Conservation (phyloP, 139 green algal species). For the Asterochloris erici region DNA sequence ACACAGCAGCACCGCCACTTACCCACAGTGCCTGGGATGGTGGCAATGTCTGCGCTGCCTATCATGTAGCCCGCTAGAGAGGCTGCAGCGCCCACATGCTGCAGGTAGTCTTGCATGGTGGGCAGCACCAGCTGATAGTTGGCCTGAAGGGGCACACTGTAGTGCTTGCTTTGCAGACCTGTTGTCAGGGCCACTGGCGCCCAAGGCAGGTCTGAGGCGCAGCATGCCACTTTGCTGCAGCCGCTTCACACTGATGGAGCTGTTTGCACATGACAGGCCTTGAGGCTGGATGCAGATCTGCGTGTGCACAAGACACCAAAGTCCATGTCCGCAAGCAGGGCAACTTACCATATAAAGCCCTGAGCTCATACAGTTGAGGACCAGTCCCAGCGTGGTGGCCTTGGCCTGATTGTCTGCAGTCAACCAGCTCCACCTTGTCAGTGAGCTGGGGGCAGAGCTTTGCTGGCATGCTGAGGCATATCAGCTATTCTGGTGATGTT, state of each 20-base stretch:
- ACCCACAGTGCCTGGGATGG: conserved; percentile 24
- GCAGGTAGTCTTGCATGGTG: conserved; percentile 21
- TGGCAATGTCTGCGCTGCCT: conserved; percentile 26
- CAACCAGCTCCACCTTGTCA: too few species aligned
- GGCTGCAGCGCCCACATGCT: conserved; percentile 20
- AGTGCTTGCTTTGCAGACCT: background rate
- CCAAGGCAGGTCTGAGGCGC: background rate
- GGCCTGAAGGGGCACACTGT: background rate
- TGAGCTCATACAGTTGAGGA: background rate
- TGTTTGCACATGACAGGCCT: background rate
- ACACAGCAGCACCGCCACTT: background rate
- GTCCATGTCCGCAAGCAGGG: too few species aligned
- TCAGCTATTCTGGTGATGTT: too few species aligned
- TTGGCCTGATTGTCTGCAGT: too few species aligned
- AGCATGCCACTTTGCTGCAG: background rate
- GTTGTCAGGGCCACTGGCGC: background rate
- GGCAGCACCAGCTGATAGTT: conserved; percentile 53
- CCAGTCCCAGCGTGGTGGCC: background rate
- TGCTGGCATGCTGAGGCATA: too few species aligned
- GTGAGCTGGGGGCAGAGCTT: too few species aligned
- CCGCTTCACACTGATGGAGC: background rate
- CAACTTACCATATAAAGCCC: conserved; percentile 1
- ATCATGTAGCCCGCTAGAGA: conserved; percentile 19
- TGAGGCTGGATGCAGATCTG: background rate
- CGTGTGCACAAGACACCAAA: too few species aligned